A percentile compares a stretch with the other conserved stretches of the same genome.
Conservation (phyloP, 2,329 filamentous ascomycete genomes). For the Pseudofabraea citricarpa region DNA sequence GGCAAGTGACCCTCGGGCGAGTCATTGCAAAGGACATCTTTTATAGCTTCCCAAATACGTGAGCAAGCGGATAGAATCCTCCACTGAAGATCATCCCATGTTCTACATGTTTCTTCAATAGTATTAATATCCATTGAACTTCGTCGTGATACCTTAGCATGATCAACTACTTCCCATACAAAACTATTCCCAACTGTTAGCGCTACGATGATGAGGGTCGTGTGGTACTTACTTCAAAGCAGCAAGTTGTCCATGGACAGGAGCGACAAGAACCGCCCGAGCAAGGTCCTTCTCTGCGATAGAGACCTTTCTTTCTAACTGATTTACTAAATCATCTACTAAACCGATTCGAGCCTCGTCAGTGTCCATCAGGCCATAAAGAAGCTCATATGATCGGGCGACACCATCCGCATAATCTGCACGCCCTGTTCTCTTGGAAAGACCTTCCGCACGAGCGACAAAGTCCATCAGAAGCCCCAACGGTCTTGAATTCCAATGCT, state of each 20-base stretch:
- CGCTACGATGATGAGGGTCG: too few relatives aligned
- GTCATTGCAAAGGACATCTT: slow-evolving; percentile 80
- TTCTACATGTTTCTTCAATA: slow-evolving; percentile 3
- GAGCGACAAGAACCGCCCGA: slow-evolving; percentile 59
- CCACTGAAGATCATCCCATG: slow-evolving; percentile 33
- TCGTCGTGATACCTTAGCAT: slow-evolving; percentile 3
- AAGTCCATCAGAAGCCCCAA: slow-evolving; percentile 38
- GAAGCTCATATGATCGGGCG: slow-evolving; percentile 68
- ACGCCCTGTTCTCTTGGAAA: slow-evolving; percentile 67
- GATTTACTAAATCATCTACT: slow-evolving; percentile 51
- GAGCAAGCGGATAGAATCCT: slow-evolving; percentile 57
- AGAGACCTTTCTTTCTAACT: slow-evolving; percentile 59
- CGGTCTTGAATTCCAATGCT: neutral
- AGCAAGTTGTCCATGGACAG: slow-evolving; percentile 67
- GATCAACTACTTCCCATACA: slow-evolving; percentile 20
- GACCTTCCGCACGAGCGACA: slow-evolving; percentile 45
- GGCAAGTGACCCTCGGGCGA: slow-evolving; percentile 86
- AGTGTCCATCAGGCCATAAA: slow-evolving; percentile 52
- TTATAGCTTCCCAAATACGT: slow-evolving; percentile 73
- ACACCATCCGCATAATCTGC: slow-evolving; percentile 92
- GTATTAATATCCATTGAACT: slow-evolving; percentile 5
- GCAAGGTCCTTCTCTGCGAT: slow-evolving; percentile 62
- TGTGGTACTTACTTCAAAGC: slow-evolving; percentile 57
- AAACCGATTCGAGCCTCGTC: slow-evolving; percentile 42
- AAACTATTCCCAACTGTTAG: too few relatives aligned